A percentile compares a stretch with the other conserved stretches of the same genome.
phyloP scores from a whole-genome alignment of 2,329 filamentous ascomycete species.

The Nigrospora sphaerica region DNA sequence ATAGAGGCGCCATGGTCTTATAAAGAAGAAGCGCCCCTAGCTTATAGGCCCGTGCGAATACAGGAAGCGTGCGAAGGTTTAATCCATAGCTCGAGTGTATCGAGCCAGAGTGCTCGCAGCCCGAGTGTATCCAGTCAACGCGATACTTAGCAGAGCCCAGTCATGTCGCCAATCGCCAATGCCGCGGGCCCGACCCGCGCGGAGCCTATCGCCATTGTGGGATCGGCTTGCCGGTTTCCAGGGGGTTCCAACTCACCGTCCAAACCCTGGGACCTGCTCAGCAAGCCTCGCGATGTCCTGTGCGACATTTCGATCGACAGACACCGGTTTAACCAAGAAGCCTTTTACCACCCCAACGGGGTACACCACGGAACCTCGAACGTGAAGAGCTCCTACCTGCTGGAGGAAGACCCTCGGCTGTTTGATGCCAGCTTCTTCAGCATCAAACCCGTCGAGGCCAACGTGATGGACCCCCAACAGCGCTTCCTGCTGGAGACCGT shows the following conservation, averaged over 20 bases:
- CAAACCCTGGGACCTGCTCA: conserved; percentile 4
- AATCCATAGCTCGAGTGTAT: no score
- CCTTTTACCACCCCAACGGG: conserved; percentile 8
- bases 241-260: conserved; percentile 4
- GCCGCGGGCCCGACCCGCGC: no score
- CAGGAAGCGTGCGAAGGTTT: no score
- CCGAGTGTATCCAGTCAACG: no score
- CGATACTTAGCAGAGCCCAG: no score
- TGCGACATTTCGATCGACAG: neutral
- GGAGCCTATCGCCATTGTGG: conserved; percentile 6
- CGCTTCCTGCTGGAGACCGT: conserved; percentile 27
- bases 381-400: conserved; percentile 12
- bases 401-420: conserved; percentile 9
- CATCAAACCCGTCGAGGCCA: conserved; percentile 25
- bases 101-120: no score
- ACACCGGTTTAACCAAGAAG: conserved; percentile 4
- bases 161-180: no score
- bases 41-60: no score
- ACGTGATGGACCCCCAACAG: conserved; percentile 31
- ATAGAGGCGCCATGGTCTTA: no score
- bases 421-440: conserved; percentile 35
- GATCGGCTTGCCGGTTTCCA: conserved; percentile 5
- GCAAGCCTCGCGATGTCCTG: neutral
- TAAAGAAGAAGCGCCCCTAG: no score
- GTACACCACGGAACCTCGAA: conserved; percentile 14